A percentile compares a stretch with the other conserved stretches of the same genome.
phyloP scores from a whole-genome alignment of 306 rosid species.

The Lupinus albus region DNA sequence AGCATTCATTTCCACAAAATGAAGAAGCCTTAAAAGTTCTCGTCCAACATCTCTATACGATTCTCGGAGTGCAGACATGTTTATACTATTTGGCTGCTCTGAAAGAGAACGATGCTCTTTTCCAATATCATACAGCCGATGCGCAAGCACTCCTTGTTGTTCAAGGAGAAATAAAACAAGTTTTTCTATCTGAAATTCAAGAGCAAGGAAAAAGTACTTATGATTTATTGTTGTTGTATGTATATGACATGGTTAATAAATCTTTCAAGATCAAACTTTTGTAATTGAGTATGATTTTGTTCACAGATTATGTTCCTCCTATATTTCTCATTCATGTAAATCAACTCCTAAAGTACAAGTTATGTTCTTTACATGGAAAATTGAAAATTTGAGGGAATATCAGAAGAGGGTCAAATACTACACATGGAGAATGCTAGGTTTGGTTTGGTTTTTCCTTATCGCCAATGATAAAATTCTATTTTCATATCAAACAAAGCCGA shows the following conservation, averaged over 20 bases:
- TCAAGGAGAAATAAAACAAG: conserved; percentile 82
- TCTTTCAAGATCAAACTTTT: neutral
- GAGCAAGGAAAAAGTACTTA: conserved; percentile 25
- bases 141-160: conserved; percentile 92
- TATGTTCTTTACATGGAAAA: too few species aligned
- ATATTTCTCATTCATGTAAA: neutral
- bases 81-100: conserved; percentile 61
- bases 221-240: neutral
- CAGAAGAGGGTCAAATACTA: too few species aligned
- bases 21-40: conserved; percentile 82
- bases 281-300: neutral
- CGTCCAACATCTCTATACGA: conserved; percentile 75
- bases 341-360: too few species aligned
- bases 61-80: conserved; percentile 61
- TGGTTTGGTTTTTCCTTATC: too few species aligned
- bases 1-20: conserved; percentile 88
- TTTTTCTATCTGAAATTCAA: conserved; percentile 71
- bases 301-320: neutral
- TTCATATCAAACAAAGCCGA: too few species aligned
- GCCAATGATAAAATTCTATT: too few species aligned
- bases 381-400: too few species aligned
- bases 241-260: neutral
- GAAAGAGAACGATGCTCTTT: conserved; percentile 59
- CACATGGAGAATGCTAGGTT: too few species aligned
- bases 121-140: conserved; percentile 67